phyloP scores from a whole-genome alignment of 768 basidiomycete species.

The Daedaleopsis sinensis region DNA sequence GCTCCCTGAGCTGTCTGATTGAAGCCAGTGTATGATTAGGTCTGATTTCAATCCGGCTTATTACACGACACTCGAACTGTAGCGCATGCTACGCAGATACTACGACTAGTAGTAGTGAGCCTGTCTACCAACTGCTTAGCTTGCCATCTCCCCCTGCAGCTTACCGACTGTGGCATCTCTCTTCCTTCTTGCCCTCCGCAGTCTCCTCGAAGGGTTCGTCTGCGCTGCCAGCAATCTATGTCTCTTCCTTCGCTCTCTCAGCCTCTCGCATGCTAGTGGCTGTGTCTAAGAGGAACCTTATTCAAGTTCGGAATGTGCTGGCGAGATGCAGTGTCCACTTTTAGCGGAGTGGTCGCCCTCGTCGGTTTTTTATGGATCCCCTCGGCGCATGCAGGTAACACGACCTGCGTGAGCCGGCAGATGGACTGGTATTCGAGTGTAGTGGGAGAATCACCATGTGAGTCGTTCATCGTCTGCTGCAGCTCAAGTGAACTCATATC shows the following conservation, averaged over 20 bases:
- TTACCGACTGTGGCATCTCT: no score
- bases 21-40: no score
- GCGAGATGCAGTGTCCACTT: background rate
- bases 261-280: background rate
- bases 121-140: no score
- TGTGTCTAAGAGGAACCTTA: background rate
- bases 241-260: background rate
- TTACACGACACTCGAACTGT: no score
- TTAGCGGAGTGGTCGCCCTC: background rate
- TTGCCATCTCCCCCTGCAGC: no score
- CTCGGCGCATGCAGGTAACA: constrained; percentile 4
- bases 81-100: no score
- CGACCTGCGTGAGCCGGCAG: constrained; percentile 14
- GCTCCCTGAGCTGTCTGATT: no score
- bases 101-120: no score
- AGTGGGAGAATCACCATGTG: constrained; percentile 20
- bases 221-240: background rate
- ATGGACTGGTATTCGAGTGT: constrained; percentile 20
- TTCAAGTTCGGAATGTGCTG: background rate
- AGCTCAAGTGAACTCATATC: background rate
- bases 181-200: background rate
- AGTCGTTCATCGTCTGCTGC: background rate
- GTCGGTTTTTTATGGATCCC: background rate
- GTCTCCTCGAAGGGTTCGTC: background rate
- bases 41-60: no score